Conservation (phyloP, 2,329 filamentous ascomycete genomes). For the Neoscytalidium dimidiatum region DNA sequence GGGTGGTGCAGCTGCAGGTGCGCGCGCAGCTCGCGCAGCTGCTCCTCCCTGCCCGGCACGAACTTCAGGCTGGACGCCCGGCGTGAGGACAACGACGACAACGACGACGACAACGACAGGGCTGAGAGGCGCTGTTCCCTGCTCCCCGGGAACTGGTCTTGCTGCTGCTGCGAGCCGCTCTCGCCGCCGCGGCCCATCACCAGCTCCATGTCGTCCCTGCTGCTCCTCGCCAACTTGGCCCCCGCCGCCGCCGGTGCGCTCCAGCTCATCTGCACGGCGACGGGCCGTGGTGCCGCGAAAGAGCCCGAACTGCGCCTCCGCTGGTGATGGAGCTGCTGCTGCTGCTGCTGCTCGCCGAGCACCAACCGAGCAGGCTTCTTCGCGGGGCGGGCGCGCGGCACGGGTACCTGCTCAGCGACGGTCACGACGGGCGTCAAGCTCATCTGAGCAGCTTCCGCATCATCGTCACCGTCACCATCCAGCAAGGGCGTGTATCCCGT, state of each 20-base stretch:
- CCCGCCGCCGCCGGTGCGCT: not conserved
- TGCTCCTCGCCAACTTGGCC: not conserved
- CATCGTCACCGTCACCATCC: not conserved
- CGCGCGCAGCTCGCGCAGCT: slow-evolving; percentile 4
- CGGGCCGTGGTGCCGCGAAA: not conserved
- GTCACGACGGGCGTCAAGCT: slow-evolving; percentile 35
- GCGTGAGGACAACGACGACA: not conserved
- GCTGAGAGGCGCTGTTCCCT: not conserved
- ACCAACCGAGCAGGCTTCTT: slow-evolving; percentile 31
- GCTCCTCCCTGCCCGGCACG: slow-evolving; percentile 2
- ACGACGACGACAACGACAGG: not conserved
- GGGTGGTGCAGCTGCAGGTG: not conserved
- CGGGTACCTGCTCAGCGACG: slow-evolving; percentile 34
- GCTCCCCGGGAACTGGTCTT: not conserved
- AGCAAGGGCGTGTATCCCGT: slow-evolving; percentile 21
- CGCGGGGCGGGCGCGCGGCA: slow-evolving; percentile 6
- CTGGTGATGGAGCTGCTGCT: not conserved
- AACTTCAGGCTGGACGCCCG: slow-evolving; percentile 7
- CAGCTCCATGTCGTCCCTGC: slow-evolving; percentile 10
- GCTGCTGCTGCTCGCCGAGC: slow-evolving; percentile 15
- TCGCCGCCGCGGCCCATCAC: not conserved
- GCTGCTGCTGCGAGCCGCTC: not conserved
- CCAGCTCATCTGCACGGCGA: slow-evolving; percentile 10
- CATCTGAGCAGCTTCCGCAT: slow-evolving; percentile 18
- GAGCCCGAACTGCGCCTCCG: not conserved